Percentiles rank a stretch among this genome's conserved stretches.
Conservation (phyloP, 805 yeast genomes). For the Wickerhamomyces tratensis region DNA sequence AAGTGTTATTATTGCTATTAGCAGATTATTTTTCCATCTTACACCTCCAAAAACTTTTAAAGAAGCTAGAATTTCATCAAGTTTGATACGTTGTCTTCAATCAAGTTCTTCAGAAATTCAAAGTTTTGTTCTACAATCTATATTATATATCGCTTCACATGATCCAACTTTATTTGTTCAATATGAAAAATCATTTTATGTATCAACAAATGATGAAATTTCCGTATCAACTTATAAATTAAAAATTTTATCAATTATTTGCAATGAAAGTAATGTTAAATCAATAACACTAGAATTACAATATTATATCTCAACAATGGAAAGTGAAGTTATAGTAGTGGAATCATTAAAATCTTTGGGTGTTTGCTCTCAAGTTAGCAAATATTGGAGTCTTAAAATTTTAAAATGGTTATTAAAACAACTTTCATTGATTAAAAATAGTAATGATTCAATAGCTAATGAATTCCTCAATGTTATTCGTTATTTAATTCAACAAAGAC, state of each 20-base stretch:
- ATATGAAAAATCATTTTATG: slow-evolving; percentile 38
- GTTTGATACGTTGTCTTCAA: slow-evolving; percentile 34
- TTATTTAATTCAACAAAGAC: slow-evolving; percentile 55
- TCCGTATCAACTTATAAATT: slow-evolving; percentile 44
- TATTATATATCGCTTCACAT: slow-evolving; percentile 28
- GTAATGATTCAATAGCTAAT: slow-evolving; percentile 29
- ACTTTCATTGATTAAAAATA: slow-evolving; percentile 21
- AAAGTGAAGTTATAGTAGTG: slow-evolving; percentile 19
- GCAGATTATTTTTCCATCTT: slow-evolving; percentile 47
- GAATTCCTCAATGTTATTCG: slow-evolving; percentile 70
- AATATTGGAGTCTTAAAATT: slow-evolving; percentile 41
- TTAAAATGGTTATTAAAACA: slow-evolving; percentile 56
- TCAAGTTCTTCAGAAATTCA: slow-evolving; percentile 25
- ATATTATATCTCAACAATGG: slow-evolving; percentile 33
- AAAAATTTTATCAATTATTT: slow-evolving; percentile 48
- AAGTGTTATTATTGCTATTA: slow-evolving; percentile 50
- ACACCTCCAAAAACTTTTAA: slow-evolving; percentile 45
- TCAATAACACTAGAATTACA: slow-evolving; percentile 53
- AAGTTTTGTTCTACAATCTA: slow-evolving; percentile 35
- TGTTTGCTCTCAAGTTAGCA: slow-evolving; percentile 39
- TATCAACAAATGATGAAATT: slow-evolving; percentile 44
- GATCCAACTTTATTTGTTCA: slow-evolving; percentile 25
- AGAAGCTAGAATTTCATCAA: slow-evolving; percentile 37
- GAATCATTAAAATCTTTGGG: slow-evolving; percentile 57
- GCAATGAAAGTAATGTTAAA: slow-evolving; percentile 41